These are phyloP conservation scores for Podaxis sp. DNA, from an alignment of 768 basidiomycete species.

Conservation along the genomic window DNA sequence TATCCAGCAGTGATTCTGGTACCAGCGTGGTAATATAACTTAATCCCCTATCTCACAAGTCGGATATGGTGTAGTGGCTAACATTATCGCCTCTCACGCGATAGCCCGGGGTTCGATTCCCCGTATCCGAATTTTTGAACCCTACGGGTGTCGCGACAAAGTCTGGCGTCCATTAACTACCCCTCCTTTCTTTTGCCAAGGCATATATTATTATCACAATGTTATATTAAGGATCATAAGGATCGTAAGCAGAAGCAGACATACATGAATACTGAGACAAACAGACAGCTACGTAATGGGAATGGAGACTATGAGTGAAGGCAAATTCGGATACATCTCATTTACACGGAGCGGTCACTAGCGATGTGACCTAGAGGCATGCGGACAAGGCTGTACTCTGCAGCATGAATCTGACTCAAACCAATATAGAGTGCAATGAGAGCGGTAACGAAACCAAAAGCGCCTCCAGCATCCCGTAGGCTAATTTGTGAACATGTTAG, in stretches of 20 bases:
- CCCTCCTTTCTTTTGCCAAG: not conserved
- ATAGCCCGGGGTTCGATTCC: constrained; percentile 17
- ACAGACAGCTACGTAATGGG: not conserved
- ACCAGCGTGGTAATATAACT: too few species aligned
- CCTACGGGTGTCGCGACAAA: too few species aligned
- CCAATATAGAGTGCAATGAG: constrained; percentile 16
- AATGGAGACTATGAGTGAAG: not conserved
- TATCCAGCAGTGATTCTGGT: too few species aligned
- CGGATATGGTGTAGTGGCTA: constrained; percentile 17
- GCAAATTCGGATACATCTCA: not conserved
- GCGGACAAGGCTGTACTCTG: constrained; percentile 11
- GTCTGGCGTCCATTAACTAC: not conserved
- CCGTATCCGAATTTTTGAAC: constrained; percentile 12
- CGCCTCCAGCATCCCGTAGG: constrained; percentile 15
- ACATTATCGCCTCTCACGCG: constrained; percentile 17
- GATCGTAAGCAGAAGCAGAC: not conserved
- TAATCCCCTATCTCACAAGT: not conserved
- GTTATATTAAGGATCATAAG: not conserved
- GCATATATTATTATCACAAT: not conserved
- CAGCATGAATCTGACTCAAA: constrained; percentile 10
- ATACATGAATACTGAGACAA: not conserved
- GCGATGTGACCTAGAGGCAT: constrained; percentile 15
- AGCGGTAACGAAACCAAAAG: constrained; percentile 16
- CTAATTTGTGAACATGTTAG: not conserved
- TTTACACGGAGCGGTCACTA: not conserved